Evolutionary conservation across 2,329 filamentous ascomycete genomes (phyloP).

Genomic region (Diaporthe sp.): DNA sequence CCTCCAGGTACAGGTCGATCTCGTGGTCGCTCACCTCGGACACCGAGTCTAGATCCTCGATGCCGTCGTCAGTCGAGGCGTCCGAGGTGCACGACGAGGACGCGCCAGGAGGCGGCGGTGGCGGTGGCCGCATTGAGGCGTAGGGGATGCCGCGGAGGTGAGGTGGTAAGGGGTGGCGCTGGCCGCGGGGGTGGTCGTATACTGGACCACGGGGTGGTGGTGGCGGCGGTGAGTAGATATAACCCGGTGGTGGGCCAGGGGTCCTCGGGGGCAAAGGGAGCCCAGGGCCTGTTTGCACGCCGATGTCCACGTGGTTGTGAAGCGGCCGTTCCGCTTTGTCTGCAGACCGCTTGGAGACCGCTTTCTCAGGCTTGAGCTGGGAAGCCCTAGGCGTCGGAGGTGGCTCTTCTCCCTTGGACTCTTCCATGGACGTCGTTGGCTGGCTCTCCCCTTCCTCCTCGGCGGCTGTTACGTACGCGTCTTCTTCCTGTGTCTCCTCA

Average conservation of each 20-base stretch:
- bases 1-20: constrained; percentile 46
- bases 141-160: constrained; percentile 17
- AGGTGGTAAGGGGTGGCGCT: constrained; percentile 19
- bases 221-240: constrained; percentile 23
- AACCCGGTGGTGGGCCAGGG: constrained; percentile 3
- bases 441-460: constrained; percentile 20
- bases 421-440: constrained; percentile 23
- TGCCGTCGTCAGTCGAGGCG: constrained; percentile 40
- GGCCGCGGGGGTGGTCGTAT: constrained; percentile 28
- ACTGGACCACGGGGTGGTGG: constrained; percentile 24
- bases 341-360: not conserved
- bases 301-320: constrained; percentile 29
- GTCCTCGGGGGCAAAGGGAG: not conserved
- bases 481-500: constrained; percentile 37
- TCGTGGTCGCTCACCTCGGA: constrained; percentile 50
- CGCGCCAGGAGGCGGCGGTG: not conserved
- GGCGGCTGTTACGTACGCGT: constrained; percentile 34
- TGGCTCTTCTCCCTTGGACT: not conserved
- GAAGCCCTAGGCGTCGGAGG: constrained; percentile 24
- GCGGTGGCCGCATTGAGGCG: not conserved
- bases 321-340: not conserved
- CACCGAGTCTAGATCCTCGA: constrained; percentile 44
- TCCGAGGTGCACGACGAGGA: constrained; percentile 9
- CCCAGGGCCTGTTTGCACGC: constrained; percentile 40
- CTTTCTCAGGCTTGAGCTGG: not conserved